These are phyloP conservation scores for Venturia pyrina DNA, from an alignment of 2,329 filamentous ascomycete genomes.

Conservation along the genomic window DNA sequence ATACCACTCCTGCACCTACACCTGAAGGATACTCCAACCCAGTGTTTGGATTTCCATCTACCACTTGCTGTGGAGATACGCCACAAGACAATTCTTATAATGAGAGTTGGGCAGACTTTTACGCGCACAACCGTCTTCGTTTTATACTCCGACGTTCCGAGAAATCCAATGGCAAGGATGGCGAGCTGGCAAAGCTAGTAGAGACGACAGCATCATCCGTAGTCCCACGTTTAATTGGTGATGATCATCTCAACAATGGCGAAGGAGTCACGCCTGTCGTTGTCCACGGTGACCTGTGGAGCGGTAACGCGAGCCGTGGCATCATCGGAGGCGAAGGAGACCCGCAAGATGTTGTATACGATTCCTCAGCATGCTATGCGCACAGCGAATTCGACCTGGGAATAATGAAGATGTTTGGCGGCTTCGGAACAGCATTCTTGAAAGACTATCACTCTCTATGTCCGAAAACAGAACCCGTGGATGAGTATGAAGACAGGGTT, in stretches of 20 bases:
- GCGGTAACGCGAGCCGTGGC: slow-evolving; percentile 66
- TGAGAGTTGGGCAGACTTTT: slow-evolving; percentile 75
- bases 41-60: slow-evolving; percentile 72
- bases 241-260: slow-evolving; percentile 51
- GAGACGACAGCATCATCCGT: slow-evolving; percentile 54
- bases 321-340: slow-evolving; percentile 47
- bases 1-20: slow-evolving; percentile 61
- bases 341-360: slow-evolving; percentile 69
- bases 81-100: slow-evolving; percentile 68
- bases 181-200: slow-evolving; percentile 51
- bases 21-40: slow-evolving; percentile 49
- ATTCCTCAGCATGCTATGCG: slow-evolving; percentile 71
- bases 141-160: slow-evolving; percentile 51
- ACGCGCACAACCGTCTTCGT: slow-evolving; percentile 63
- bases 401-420: slow-evolving; percentile 95
- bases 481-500: slow-evolving; percentile 78
- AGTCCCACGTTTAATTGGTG: slow-evolving; percentile 66
- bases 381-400: slow-evolving; percentile 87
- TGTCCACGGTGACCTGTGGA: slow-evolving; percentile 90
- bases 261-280: slow-evolving; percentile 63
- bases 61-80: slow-evolving; percentile 81
- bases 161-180: slow-evolving; percentile 53
- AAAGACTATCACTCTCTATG: slow-evolving; percentile 66
- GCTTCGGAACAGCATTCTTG: slow-evolving; percentile 64
- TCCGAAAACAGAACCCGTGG: slow-evolving; percentile 67